These are phyloP conservation scores for Nitzschia putrida DNA, from an alignment of 108 stramenopile species.

Conservation along the genomic window DNA sequence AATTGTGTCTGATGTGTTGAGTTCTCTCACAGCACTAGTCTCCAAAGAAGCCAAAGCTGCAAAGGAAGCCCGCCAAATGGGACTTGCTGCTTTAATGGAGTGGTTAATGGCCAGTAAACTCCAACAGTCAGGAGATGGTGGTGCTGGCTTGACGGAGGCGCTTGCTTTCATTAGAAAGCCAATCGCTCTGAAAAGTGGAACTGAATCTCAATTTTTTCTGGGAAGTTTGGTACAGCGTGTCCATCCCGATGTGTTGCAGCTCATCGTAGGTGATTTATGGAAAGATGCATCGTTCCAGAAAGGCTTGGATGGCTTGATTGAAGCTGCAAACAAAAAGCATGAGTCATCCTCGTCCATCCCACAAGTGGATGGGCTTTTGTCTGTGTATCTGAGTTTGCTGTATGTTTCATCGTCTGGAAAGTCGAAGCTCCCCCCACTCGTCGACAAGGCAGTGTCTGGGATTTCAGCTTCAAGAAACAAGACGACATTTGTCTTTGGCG, in stretches of 20 bases:
- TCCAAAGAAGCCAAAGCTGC: slow-evolving; percentile 62
- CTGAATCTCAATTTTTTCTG: slow-evolving; percentile 36
- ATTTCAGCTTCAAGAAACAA: slow-evolving; percentile 47
- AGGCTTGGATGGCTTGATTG: slow-evolving; percentile 60
- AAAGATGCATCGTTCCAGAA: slow-evolving; percentile 39
- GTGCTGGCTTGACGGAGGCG: slow-evolving; percentile 48
- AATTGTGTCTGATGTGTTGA: slow-evolving; percentile 16
- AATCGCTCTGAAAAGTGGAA: slow-evolving; percentile 44
- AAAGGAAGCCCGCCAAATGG: slow-evolving; percentile 39
- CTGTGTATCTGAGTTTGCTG: slow-evolving; percentile 56
- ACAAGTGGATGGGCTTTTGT: slow-evolving; percentile 67
- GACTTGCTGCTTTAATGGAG: slow-evolving; percentile 45
- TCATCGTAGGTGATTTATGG: slow-evolving; percentile 53
- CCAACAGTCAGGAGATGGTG: neutral
- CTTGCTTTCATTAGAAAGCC: slow-evolving; percentile 56
- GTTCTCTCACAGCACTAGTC: slow-evolving; percentile 19
- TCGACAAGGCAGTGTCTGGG: slow-evolving; percentile 53
- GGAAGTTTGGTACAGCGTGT: slow-evolving; percentile 28
- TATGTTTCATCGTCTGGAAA: slow-evolving; percentile 30
- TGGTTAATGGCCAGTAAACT: slow-evolving; percentile 64
- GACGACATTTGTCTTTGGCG: slow-evolving; percentile 53
- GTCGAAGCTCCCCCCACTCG: slow-evolving; percentile 36
- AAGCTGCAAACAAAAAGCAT: slow-evolving; percentile 66
- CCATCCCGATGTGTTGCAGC: slow-evolving; percentile 44
- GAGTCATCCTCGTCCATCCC: slow-evolving; percentile 52